Evolutionary conservation across 108 stramenopile species (phyloP), one percentile per base, ranked within the genome.

Genomic region (Schizochytrium sp.): DNA sequence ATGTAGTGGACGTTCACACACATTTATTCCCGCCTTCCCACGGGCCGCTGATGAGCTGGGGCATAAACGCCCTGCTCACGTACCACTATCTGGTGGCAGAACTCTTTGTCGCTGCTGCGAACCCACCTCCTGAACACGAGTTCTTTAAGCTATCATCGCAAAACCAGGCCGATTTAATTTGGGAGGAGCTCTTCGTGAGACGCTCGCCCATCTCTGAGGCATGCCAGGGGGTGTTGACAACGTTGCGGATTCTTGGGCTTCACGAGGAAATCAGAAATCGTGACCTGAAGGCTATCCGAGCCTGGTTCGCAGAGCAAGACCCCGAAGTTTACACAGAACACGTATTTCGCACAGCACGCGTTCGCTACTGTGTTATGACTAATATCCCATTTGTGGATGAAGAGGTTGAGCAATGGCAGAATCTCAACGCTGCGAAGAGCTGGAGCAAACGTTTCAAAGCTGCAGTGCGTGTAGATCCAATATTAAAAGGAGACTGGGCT

Each of bases 21-120:
- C 97, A 97, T 90, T 91, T 97, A 8, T 92, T 97, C 8, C 97
- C 97, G 38, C 95, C 96, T 19, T 89, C 93, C 47, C 96, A 96
- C 88, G 96, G 96, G 0, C 87, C 92, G 19, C 88, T 96, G n/a
- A 95, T 95, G 89, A 91, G 95, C 13, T 96, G 95, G 95, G 96
- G 96, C 28, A 95, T 97, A 56, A 96, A 97, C 89, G 96, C 96
- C 73, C 90, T 97, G 3, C 91, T 97, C 61, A 97, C 96, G 13
- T 97, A 97, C 91, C 97, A 97, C 89, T 97, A 97, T 88, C 92
- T 97, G 19, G 96, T 97, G 3, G 94, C 96, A 2, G 97, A 97
- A 89, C 96, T 94, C 83, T 97, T 97, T 88, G 94, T 96, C 87
- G 95, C 95, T 15, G 96, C 95, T 13, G 76, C 49, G 28, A 53